Evolutionary conservation across 768 basidiomycete genomes (phyloP).

Genomic region (Mycena metata): DNA sequence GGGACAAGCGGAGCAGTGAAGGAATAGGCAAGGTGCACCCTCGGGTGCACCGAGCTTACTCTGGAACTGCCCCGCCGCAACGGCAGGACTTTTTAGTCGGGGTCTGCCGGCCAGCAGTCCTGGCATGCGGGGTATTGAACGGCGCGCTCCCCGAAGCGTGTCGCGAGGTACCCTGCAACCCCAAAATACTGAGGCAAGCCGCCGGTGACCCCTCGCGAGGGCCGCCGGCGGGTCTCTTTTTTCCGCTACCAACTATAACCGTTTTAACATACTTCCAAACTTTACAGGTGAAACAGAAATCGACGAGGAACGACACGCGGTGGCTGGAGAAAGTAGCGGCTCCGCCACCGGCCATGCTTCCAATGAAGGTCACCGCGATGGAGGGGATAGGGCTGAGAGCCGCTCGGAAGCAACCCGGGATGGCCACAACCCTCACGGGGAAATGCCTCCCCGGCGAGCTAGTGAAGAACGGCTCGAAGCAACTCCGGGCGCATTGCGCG

Average conservation of each 20-base stretch:
- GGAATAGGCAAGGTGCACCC: background rate
- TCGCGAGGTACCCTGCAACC: background rate
- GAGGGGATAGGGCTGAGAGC: background rate
- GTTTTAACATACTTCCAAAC: background rate
- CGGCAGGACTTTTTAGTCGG: constrained; percentile 11
- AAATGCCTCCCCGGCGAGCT: background rate
- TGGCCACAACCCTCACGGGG: background rate
- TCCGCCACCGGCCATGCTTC: constrained; percentile 11
- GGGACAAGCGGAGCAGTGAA: background rate
- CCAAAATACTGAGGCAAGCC: background rate
- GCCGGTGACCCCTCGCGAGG: constrained; percentile 14
- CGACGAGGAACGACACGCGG: too few species aligned
- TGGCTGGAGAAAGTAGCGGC: too few species aligned
- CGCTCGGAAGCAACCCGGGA: constrained; percentile 17
- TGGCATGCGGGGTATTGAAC: background rate
- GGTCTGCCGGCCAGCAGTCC: constrained; percentile 20
- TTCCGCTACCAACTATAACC: background rate
- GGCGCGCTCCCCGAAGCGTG: background rate
- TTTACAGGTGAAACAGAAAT: background rate
- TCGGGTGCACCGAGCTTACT: background rate
- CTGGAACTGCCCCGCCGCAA: constrained; percentile 6
- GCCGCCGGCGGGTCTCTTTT: constrained; percentile 14
- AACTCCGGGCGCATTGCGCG: constrained; percentile 15
- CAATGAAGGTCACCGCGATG: background rate
- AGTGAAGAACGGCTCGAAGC: constrained; percentile 12